Evolutionary conservation across 2,329 filamentous ascomycete genomes (phyloP).

Genomic region (Fusarium brachygibbosum): DNA sequence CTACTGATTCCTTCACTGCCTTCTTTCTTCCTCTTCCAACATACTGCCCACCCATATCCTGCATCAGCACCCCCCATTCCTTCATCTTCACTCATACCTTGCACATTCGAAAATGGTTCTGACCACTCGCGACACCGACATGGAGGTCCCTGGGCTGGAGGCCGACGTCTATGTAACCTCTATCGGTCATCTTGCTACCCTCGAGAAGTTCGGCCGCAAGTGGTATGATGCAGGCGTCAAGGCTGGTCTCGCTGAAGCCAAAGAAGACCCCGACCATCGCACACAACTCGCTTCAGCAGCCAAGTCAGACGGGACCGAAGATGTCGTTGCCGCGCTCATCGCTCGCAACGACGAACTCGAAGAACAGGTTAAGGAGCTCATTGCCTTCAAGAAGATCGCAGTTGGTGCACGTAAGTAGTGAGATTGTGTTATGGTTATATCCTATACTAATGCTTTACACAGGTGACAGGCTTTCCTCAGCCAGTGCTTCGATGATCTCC

Average conservation of each 20-base stretch:
- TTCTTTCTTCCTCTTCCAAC: not conserved
- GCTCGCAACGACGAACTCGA: not conserved
- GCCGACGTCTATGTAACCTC: not conserved
- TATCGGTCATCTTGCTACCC: fast-evolving
- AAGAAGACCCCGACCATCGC: not conserved
- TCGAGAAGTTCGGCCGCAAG: not conserved
- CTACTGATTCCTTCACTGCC: not conserved
- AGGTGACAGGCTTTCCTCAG: not conserved
- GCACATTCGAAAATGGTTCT: not conserved
- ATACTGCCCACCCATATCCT: not conserved
- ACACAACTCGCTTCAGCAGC: too few species aligned
- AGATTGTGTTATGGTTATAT: fast-evolving
- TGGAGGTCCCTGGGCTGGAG: not conserved
- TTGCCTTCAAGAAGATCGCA: fast-evolving
- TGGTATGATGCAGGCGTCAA: not conserved
- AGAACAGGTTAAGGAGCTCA: fast-evolving
- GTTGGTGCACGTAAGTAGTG: not conserved
- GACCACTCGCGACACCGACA: not conserved
- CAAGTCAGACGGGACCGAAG: not conserved
- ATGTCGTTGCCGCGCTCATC: not conserved
- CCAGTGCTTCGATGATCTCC: not conserved
- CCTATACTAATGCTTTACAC: not conserved
- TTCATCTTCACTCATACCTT: not conserved
- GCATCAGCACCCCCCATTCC: fast-evolving
- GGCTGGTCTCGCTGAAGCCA: not conserved